phyloP scores from a whole-genome alignment of 2,329 filamentous ascomycete genomes.

The Exophiala sp. region DNA sequence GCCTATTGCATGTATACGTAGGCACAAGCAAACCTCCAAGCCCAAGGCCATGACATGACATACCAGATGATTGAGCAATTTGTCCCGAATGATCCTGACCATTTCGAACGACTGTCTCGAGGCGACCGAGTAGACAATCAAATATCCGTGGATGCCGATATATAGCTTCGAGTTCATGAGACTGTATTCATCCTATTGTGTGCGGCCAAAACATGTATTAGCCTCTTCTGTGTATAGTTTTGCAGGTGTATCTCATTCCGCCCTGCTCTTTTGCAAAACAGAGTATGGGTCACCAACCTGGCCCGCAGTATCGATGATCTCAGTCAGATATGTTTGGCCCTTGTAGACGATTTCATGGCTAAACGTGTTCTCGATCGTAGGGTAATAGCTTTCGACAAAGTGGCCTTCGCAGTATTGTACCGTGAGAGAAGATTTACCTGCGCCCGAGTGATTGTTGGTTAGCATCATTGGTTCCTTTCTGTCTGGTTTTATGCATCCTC shows the following conservation, averaged over 20 bases:
- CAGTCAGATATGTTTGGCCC: slow-evolving; percentile 86
- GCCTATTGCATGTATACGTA: no score
- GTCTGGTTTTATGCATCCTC: no score
- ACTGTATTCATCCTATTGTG: slow-evolving; percentile 82
- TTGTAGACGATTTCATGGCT: slow-evolving; percentile 91
- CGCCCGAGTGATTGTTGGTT: slow-evolving; percentile 1
- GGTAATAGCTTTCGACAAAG: slow-evolving; percentile 98
- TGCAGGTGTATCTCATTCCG: no score
- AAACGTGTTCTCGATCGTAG: slow-evolving; percentile 98
- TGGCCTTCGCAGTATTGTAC: slow-evolving; percentile 96
- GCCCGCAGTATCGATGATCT: slow-evolving; percentile 97
- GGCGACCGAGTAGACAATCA: slow-evolving; percentile 96
- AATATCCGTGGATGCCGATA: slow-evolving; percentile 97
- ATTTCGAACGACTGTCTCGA: slow-evolving; percentile 95
- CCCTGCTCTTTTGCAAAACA: no score
- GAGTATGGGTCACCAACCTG: slow-evolving; percentile 51
- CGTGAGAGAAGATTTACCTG: slow-evolving; percentile 95
- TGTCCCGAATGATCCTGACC: slow-evolving; percentile 91
- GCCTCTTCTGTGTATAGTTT: no score
- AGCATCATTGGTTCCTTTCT: no score
- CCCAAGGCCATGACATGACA: slow-evolving; percentile 1
- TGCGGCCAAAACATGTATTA: slow-evolving; percentile 8
- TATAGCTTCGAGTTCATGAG: slow-evolving; percentile 95
- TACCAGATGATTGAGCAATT: slow-evolving; percentile 93
- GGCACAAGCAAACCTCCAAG: not conserved